Conservation (phyloP, 371 early-diverging fungal genomes). For the Sporodiniella umbellata region DNA sequence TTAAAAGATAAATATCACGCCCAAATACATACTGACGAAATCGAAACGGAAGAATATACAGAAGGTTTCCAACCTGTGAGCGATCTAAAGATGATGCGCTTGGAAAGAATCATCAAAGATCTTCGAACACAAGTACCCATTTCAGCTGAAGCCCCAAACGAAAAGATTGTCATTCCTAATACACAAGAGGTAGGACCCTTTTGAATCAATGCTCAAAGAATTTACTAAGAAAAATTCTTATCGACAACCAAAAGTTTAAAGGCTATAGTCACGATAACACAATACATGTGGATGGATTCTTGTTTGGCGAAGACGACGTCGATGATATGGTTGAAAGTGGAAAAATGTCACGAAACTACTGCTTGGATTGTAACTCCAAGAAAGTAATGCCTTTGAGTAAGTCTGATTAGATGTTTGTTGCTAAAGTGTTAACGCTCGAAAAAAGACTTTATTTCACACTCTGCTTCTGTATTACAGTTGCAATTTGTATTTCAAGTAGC, state of each 20-base stretch:
- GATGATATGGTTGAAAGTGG: slow-evolving; percentile 63
- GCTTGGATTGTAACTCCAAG: slow-evolving; percentile 57
- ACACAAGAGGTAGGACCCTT: slow-evolving; percentile 42
- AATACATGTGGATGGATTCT: slow-evolving; percentile 63
- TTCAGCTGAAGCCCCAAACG: slow-evolving; percentile 61
- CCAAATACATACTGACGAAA: slow-evolving; percentile 27
- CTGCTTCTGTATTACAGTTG: slow-evolving; percentile 57
- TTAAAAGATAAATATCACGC: slow-evolving; percentile 38
- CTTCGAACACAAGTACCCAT: slow-evolving; percentile 52
- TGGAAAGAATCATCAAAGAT: slow-evolving; percentile 55
- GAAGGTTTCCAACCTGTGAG: slow-evolving; percentile 38
- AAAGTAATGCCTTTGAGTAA: slow-evolving; percentile 48
- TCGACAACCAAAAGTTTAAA: slow-evolving; percentile 48
- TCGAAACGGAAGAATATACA: slow-evolving; percentile 24
- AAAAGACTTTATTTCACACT: slow-evolving; percentile 65
- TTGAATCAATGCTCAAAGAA: background rate
- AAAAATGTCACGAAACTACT: slow-evolving; percentile 59
- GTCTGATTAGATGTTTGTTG: background rate
- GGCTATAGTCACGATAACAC: slow-evolving; percentile 56
- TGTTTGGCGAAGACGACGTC: slow-evolving; percentile 64
- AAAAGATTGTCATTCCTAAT: slow-evolving; percentile 52
- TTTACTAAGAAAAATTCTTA: too few species aligned
- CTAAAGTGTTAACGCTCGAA: background rate
- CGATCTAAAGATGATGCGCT: slow-evolving; percentile 37
- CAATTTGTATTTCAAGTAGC: slow-evolving; percentile 59